Evolutionary conservation across 2,329 filamentous ascomycete genomes (phyloP).

Genomic region (Beauveria scarabaeidicola): DNA sequence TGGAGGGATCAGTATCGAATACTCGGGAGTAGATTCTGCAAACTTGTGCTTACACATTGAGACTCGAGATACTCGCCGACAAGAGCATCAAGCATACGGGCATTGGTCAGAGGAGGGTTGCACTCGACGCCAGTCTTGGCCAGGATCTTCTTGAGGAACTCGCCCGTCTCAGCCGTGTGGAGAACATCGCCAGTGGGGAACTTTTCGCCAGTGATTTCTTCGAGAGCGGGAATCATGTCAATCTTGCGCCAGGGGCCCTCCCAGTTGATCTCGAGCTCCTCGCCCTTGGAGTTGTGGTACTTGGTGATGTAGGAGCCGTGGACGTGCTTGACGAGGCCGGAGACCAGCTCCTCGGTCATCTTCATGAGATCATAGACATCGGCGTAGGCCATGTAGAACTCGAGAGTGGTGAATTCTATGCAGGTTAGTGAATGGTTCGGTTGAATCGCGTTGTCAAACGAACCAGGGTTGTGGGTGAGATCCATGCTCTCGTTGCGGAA

Average conservation of each 20-base stretch:
- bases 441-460: neutral
- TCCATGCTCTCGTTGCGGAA: constrained; percentile 80
- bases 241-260: constrained; percentile 85
- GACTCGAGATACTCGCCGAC: constrained; percentile 93
- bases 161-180: constrained; percentile 80
- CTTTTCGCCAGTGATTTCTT: constrained; percentile 83
- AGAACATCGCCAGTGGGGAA: constrained; percentile 86
- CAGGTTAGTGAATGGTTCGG: constrained; percentile 6
- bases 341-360: constrained; percentile 88
- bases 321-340: constrained; percentile 77
- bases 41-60: constrained; percentile 48
- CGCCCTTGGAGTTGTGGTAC: constrained; percentile 79
- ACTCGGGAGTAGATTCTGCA: neutral
- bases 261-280: constrained; percentile 92
- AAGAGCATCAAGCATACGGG: constrained; percentile 93
- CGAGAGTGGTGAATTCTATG: constrained; percentile 88
- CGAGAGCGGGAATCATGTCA: constrained; percentile 82
- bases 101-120: constrained; percentile 81
- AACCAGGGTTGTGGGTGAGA: constrained; percentile 70
- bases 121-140: constrained; percentile 90
- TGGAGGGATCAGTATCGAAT: neutral
- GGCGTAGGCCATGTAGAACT: constrained; percentile 93
- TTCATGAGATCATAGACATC: constrained; percentile 78
- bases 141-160: constrained; percentile 75
- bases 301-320: constrained; percentile 78